phyloP scores from a whole-genome alignment of 805 yeast species.

The Pichia phayaonensis region DNA sequence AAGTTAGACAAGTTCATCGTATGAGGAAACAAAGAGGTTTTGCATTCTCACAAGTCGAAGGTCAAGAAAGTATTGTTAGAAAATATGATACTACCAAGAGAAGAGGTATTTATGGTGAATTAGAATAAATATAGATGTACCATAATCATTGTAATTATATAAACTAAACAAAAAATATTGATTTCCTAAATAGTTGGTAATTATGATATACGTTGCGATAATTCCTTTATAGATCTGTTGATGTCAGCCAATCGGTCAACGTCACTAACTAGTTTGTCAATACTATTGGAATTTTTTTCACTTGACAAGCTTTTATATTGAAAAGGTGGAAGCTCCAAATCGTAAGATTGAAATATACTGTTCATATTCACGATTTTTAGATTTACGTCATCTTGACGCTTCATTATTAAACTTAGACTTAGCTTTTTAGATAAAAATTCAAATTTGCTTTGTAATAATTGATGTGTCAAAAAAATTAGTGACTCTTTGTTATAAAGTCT shows the following conservation, averaged over 20 bases:
- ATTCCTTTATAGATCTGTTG: background rate
- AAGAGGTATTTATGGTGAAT: constrained; percentile 30
- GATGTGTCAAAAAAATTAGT: background rate
- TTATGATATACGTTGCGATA: background rate
- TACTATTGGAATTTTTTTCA: background rate
- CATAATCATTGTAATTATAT: background rate
- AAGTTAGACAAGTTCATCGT: constrained; percentile 95
- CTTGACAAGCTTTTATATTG: background rate
- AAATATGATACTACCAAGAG: constrained; percentile 91
- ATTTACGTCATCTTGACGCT: background rate
- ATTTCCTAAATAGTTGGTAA: background rate
- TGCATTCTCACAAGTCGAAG: constrained; percentile 95
- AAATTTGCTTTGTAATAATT: background rate
- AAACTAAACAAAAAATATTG: background rate
- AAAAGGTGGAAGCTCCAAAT: background rate
- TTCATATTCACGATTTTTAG: background rate
- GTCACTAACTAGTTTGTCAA: background rate
- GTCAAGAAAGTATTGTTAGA: constrained; percentile 84
- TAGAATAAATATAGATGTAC: constrained; percentile 13
- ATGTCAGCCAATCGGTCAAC: background rate
- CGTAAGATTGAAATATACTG: background rate
- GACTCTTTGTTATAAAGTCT: background rate
- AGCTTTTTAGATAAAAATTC: background rate
- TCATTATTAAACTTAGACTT: background rate
- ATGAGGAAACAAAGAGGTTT: constrained; percentile 98